These are phyloP conservation scores for Stenogyne calaminthoides DNA, from an alignment of 305 asterid genomes.

Conservation along the genomic window DNA sequence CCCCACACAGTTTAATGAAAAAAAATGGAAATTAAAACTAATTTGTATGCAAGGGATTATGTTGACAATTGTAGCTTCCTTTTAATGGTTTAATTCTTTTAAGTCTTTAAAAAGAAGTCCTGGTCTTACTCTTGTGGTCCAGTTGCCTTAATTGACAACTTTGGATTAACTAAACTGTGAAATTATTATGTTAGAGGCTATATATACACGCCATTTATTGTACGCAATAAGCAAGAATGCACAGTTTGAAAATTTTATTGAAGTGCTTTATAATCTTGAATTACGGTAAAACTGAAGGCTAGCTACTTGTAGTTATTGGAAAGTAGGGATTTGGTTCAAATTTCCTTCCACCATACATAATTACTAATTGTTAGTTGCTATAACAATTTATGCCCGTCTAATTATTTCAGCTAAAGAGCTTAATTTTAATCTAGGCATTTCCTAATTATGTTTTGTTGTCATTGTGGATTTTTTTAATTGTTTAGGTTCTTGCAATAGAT, in stretches of 20 bases:
- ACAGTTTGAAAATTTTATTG: neutral
- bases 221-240: neutral
- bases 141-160: neutral
- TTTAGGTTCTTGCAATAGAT: no score
- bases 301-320: neutral
- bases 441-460: neutral
- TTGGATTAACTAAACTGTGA: neutral
- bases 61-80: neutral
- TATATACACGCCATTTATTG: neutral
- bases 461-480: neutral
- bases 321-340: neutral
- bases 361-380: no score
- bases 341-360: neutral
- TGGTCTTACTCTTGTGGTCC: constrained; percentile 24
- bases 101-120: constrained; percentile 3
- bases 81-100: neutral
- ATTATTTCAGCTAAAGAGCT: no score
- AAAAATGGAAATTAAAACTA: neutral
- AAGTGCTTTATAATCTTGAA: no score
- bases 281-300: neutral
- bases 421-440: neutral
- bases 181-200: neutral
- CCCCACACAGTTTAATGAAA: no score
- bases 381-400: no score
- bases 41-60: neutral